Base-by-base conservation (phyloP, 768 basidiomycete species). In the Rhodosporidiobolus odoratus region DNA sequence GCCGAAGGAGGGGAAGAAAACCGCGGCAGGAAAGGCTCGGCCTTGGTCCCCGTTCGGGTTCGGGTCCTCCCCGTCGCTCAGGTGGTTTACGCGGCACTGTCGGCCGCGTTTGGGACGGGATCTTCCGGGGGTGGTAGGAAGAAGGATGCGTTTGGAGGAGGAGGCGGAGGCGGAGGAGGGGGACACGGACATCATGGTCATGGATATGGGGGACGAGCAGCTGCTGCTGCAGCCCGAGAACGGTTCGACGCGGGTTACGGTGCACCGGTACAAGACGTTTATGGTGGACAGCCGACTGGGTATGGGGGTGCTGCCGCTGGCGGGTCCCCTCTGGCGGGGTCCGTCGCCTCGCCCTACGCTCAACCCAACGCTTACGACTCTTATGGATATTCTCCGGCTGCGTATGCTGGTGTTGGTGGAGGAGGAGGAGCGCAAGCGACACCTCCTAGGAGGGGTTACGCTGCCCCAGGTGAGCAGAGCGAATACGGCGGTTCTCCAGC, bases 31-130 rank as follows among this genome's bases (percentile, higher is more conserved):
- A 58, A 54, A 23, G 70, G 65, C 9, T n/a, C 37, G 38, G 89
- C 90, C 2, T 86, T 86, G 75, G 75, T 93, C 45, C 92, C 92
- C 0, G 88, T 91, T 71, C 87, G 91, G 54, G 77, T 93, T 25
- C 90, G 87, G 0, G 82, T 92, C 57, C 92, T 93, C 78, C 84
- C 84, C 0, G 78, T 84, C 21, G 89, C 92, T 12, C 85, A 92
- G 69, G 85, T 85, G 82, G 79, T 91, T 15, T 91, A 92, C 76
- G 88, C 91, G 73, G 82, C 91, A 65, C 86, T 91, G 41, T 81
- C 82, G 34, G 78, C 25, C 35, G 69, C 74, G 32, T 74, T 66
- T 27, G 69, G 62, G 17, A 56, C 52, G 50, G 87, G 23, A 80
- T 90, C 40, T 88, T 85, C 71, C 40, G 84, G 86, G 15, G 83